phyloP scores from a whole-genome alignment of 768 basidiomycete species.

The Suillus decipiens region DNA sequence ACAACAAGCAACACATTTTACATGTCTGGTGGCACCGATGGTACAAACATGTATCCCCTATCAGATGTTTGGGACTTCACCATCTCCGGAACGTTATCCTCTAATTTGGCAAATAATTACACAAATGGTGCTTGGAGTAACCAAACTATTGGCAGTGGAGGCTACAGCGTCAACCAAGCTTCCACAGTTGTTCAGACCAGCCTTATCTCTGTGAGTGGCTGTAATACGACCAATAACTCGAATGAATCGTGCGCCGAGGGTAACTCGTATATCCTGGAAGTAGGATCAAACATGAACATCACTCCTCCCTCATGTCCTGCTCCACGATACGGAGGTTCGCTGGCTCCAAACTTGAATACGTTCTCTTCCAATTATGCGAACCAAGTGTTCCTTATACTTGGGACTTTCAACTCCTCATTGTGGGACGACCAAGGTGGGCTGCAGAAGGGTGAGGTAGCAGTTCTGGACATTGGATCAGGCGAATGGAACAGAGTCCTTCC shows the following conservation, averaged over 20 bases:
- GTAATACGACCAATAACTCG: slow-evolving; percentile 43
- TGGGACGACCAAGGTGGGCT: slow-evolving; percentile 71
- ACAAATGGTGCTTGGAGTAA: slow-evolving; percentile 62
- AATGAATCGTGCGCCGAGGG: slow-evolving; percentile 58
- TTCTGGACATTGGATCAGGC: slow-evolving; percentile 61
- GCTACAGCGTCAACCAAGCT: slow-evolving; percentile 46
- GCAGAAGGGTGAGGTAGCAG: slow-evolving; percentile 70
- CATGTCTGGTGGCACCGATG: slow-evolving; percentile 70
- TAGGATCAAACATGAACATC: slow-evolving; percentile 32
- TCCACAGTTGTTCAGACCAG: slow-evolving; percentile 57
- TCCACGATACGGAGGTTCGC: slow-evolving; percentile 59
- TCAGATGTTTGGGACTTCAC: slow-evolving; percentile 73
- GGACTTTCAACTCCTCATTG: slow-evolving; percentile 58
- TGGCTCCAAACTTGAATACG: slow-evolving; percentile 54
- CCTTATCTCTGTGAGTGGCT: slow-evolving; percentile 64
- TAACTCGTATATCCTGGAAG: slow-evolving; percentile 54
- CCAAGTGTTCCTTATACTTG: slow-evolving; percentile 72
- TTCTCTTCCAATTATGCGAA: slow-evolving; percentile 53
- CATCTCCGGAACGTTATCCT: slow-evolving; percentile 69
- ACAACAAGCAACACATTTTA: slow-evolving; percentile 70
- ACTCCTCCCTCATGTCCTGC: slow-evolving; percentile 57
- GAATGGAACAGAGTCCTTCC: slow-evolving; percentile 76
- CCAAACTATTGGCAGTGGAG: slow-evolving; percentile 38
- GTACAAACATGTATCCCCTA: slow-evolving; percentile 43
- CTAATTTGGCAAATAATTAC: slow-evolving; percentile 53